Conservation (phyloP, 495 filamentous ascomycete genomes). For the Diplogelasinospora grovesii region DNA sequence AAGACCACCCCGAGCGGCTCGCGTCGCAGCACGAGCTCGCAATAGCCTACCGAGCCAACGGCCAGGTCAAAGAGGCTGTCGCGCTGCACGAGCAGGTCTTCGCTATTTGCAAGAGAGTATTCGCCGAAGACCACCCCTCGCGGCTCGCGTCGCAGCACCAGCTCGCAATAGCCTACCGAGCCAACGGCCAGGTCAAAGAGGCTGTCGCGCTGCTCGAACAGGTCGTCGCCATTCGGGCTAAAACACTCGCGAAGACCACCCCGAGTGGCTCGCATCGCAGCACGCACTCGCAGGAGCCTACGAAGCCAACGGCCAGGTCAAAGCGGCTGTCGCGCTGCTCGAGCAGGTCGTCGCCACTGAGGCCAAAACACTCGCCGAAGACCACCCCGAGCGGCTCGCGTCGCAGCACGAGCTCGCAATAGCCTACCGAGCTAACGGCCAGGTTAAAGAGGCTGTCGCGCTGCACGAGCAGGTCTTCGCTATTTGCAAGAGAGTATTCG, state of each 20-base stretch:
- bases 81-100: slow-evolving; percentile 33
- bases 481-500: too few species aligned
- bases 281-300: too few species aligned
- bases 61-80: slow-evolving; percentile 22
- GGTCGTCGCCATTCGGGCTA: background rate
- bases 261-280: slow-evolving; percentile 2
- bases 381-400: too few species aligned
- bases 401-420: too few species aligned
- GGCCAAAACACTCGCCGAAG: too few species aligned
- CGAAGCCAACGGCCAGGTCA: too few species aligned
- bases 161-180: slow-evolving; percentile 23
- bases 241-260: slow-evolving; percentile 7
- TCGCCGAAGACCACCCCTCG: slow-evolving; percentile 16
- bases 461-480: too few species aligned
- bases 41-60: slow-evolving; percentile 11
- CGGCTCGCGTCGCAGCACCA: slow-evolving; percentile 27
- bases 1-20: slow-evolving; percentile 27
- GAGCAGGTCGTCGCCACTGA: too few species aligned
- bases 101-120: slow-evolving; percentile 11
- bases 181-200: background rate
- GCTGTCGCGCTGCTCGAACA: slow-evolving; percentile 7
- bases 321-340: too few species aligned
- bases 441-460: too few species aligned
- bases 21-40: slow-evolving; percentile 25
- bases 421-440: too few species aligned